Evolutionary conservation across 768 basidiomycete species (phyloP).

Genomic region (Pleurotus platypus): DNA sequence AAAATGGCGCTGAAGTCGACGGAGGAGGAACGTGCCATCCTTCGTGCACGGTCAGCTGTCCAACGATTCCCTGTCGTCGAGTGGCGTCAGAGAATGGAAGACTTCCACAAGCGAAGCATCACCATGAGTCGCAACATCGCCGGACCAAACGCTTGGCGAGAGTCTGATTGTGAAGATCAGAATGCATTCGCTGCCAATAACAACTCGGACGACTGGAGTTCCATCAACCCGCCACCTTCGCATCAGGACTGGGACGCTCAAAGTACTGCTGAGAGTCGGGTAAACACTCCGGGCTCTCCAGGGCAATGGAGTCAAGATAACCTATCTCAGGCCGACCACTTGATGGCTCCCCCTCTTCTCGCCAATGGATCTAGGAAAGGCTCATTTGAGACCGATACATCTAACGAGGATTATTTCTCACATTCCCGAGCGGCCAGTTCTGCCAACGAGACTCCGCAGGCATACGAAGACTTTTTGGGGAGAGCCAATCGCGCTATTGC

Average conservation of each 20-base stretch:
- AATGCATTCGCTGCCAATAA: slow-evolving; percentile 41
- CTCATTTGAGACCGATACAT: slow-evolving; percentile 48
- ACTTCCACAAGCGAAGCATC: slow-evolving; percentile 89
- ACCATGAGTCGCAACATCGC: slow-evolving; percentile 63
- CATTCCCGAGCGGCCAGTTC: slow-evolving; percentile 28
- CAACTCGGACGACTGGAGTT: slow-evolving; percentile 80
- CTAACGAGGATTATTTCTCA: slow-evolving; percentile 56
- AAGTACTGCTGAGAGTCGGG: slow-evolving; percentile 45
- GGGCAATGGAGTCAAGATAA: slow-evolving; percentile 62
- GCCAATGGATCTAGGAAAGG: slow-evolving; percentile 33
- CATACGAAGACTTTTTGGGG: slow-evolving; percentile 78
- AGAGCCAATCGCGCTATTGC: slow-evolving; percentile 83
- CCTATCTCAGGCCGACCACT: slow-evolving; percentile 40
- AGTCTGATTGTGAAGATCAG: slow-evolving; percentile 59
- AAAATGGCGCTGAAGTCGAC: slow-evolving; percentile 91
- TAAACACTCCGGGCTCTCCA: slow-evolving; percentile 48
- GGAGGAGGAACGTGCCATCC: slow-evolving; percentile 86
- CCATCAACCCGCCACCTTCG: slow-evolving; percentile 60
- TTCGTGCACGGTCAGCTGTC: slow-evolving; percentile 89
- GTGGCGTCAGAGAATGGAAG: slow-evolving; percentile 95
- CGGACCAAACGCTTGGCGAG: slow-evolving; percentile 73
- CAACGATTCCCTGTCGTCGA: slow-evolving; percentile 98
- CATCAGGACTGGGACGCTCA: slow-evolving; percentile 76
- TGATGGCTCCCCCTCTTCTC: slow-evolving; percentile 28
- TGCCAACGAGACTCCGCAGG: slow-evolving; percentile 30